Percentiles rank a stretch among this genome's conserved stretches.
Conservation (phyloP, 1,284 basidiomycete species). For the Schizophyllum amplum region DNA sequence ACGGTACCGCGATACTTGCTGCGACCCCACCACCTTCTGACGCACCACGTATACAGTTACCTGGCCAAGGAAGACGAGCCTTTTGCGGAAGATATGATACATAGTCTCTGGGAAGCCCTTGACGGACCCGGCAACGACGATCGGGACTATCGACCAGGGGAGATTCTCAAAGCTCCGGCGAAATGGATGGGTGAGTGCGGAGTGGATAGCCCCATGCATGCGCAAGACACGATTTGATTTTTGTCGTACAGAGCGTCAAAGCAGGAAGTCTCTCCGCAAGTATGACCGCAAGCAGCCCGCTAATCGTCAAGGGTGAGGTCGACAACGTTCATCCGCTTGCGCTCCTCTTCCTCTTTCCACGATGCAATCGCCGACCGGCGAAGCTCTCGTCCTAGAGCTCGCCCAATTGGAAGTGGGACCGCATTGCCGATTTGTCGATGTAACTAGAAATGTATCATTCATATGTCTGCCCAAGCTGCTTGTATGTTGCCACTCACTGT, state of each 20-base stretch:
- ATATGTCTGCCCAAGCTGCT: not conserved
- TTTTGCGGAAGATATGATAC: not conserved
- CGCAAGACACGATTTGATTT: too few species aligned
- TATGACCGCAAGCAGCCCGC: not conserved
- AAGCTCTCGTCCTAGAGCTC: constrained; percentile 57
- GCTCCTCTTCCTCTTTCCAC: constrained; percentile 30
- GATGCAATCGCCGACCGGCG: constrained; percentile 37
- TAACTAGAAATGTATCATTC: constrained; percentile 35
- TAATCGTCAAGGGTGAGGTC: not conserved
- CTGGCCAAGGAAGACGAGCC: not conserved
- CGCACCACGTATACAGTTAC: not conserved
- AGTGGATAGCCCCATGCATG: too few species aligned
- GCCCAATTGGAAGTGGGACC: constrained; percentile 54
- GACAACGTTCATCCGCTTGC: constrained; percentile 13
- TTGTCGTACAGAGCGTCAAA: not conserved
- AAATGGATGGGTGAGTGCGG: not conserved
- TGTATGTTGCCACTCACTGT: constrained; percentile 37
- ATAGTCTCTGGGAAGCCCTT: not conserved
- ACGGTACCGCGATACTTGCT: not conserved
- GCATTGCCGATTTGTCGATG: constrained; percentile 74
- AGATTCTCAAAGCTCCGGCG: not conserved
- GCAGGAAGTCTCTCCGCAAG: not conserved
- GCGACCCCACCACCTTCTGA: not conserved
- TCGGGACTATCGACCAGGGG: not conserved
- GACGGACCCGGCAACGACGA: not conserved